Evolutionary conservation across 306 rosid genomes (phyloP).

Genomic region (Cucurbita maxima): DNA sequence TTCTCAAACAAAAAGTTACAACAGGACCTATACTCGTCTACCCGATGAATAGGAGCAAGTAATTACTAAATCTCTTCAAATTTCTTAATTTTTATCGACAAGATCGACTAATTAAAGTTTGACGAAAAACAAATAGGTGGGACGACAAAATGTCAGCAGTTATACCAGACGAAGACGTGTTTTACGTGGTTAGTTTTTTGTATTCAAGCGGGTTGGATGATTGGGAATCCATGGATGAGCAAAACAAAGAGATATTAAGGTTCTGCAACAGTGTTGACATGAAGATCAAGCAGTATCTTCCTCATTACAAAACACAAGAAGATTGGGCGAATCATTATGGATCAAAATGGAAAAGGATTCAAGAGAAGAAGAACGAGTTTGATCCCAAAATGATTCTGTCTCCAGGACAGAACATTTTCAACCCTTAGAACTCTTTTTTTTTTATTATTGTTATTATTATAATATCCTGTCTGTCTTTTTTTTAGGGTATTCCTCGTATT

Average conservation of each 20-base stretch:
- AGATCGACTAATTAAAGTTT: too few relatives aligned
- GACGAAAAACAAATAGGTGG: conserved; percentile 36
- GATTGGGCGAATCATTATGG: conserved; percentile 78
- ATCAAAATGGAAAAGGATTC: conserved; percentile 45
- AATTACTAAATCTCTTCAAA: conserved; percentile 2
- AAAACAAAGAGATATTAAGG: conserved; percentile 48
- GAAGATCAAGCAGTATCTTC: conserved; percentile 60
- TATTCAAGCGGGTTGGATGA: conserved; percentile 57
- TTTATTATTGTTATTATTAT: not conserved
- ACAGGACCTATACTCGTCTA: conserved; percentile 56
- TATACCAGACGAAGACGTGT: conserved; percentile 67
- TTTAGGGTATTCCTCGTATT: not conserved
- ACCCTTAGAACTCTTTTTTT: not conserved
- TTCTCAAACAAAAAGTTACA: conserved; percentile 51
- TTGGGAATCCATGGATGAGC: conserved; percentile 48
- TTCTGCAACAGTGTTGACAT: conserved; percentile 44
- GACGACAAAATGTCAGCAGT: conserved; percentile 55
- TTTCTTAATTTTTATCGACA: not conserved
- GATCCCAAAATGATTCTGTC: conserved; percentile 80
- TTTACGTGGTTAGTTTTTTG: conserved; percentile 63
- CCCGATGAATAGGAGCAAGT: conserved; percentile 80
- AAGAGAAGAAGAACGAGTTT: conserved; percentile 38
- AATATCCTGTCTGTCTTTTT: not conserved
- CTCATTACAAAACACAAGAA: conserved; percentile 30
- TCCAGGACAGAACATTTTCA: conserved; percentile 76